phyloP scores from a whole-genome alignment of 805 yeast species.

The Isabelozyma heimii region DNA sequence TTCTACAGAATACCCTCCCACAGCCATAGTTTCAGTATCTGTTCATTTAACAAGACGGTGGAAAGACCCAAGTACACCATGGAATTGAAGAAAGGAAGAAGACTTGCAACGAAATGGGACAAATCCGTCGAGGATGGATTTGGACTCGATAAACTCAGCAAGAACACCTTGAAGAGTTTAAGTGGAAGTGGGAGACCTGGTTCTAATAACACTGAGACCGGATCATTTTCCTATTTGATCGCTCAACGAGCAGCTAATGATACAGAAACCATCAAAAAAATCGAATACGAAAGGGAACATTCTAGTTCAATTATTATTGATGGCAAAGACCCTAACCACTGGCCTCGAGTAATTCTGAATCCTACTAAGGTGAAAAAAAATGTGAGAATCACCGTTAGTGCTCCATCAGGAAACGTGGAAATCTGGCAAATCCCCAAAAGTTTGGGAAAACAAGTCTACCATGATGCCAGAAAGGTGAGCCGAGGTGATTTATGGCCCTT shows the following conservation, averaged over 20 bases:
- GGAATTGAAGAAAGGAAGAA: constrained; percentile 82
- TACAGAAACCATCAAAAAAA: constrained; percentile 32
- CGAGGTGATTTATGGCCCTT: constrained; percentile 86
- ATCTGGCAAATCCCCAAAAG: constrained; percentile 86
- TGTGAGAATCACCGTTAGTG: constrained; percentile 75
- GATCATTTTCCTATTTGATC: constrained; percentile 72
- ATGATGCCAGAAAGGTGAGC: constrained; percentile 84
- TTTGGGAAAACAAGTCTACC: constrained; percentile 68
- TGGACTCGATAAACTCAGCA: constrained; percentile 43
- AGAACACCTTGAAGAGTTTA: constrained; percentile 29
- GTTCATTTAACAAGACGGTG: constrained; percentile 69
- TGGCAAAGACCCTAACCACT: constrained; percentile 27
- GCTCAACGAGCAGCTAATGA: constrained; percentile 57
- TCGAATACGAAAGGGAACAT: constrained; percentile 34
- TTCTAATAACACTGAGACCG: constrained; percentile 67
- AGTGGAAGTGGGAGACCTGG: constrained; percentile 79
- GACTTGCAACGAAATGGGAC: constrained; percentile 72
- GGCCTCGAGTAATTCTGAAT: constrained; percentile 72
- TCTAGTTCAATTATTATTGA: constrained; percentile 22
- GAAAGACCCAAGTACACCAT: constrained; percentile 75
- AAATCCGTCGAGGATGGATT: constrained; percentile 50
- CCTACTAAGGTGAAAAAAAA: constrained; percentile 83
- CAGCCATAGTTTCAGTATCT: constrained; percentile 61
- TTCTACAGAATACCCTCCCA: constrained; percentile 58
- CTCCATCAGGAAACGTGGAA: constrained; percentile 76